phyloP scores from a whole-genome alignment of 208 protist genomes.

The Wallacemonas sp. region DNA sequence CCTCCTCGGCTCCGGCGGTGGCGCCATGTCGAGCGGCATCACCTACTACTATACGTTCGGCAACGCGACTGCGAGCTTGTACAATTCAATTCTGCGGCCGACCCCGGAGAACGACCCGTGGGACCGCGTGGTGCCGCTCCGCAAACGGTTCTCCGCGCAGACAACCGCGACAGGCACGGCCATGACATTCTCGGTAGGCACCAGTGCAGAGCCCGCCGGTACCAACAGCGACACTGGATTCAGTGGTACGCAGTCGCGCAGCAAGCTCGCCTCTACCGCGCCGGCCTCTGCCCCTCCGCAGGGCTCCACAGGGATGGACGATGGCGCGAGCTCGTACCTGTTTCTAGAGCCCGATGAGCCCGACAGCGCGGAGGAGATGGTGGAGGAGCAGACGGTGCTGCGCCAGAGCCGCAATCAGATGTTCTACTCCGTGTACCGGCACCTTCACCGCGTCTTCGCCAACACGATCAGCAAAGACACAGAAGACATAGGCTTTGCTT shows the following conservation, averaged over 20 bases:
- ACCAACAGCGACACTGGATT: no score
- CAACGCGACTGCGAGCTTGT: slow-evolving; percentile 50
- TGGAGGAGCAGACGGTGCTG: slow-evolving; percentile 34
- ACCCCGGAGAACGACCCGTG: slow-evolving; percentile 40
- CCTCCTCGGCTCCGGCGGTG: slow-evolving; percentile 35
- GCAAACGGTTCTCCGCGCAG: neutral
- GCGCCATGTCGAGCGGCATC: slow-evolving; percentile 43
- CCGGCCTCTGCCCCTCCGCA: neutral
- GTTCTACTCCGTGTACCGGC: slow-evolving; percentile 53
- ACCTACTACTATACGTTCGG: slow-evolving; percentile 63
- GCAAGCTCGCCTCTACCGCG: neutral
- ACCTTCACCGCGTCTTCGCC: slow-evolving; percentile 42
- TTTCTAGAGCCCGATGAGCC: slow-evolving; percentile 16
- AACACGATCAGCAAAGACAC: slow-evolving; percentile 20
- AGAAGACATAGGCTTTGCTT: no score
- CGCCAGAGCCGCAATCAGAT: slow-evolving; percentile 36
- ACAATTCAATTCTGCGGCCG: slow-evolving; percentile 51
- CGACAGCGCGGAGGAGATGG: slow-evolving; percentile 23
- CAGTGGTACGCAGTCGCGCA: no score
- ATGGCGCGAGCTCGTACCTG: slow-evolving; percentile 46
- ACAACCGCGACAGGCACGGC: neutral
- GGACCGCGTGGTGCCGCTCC: slow-evolving; percentile 6
- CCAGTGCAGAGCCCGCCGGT: neutral
- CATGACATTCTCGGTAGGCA: no score
- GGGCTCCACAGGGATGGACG: neutral